Evolutionary conservation across 768 basidiomycete species (phyloP).

Genomic region (Trametes cingulata): DNA sequence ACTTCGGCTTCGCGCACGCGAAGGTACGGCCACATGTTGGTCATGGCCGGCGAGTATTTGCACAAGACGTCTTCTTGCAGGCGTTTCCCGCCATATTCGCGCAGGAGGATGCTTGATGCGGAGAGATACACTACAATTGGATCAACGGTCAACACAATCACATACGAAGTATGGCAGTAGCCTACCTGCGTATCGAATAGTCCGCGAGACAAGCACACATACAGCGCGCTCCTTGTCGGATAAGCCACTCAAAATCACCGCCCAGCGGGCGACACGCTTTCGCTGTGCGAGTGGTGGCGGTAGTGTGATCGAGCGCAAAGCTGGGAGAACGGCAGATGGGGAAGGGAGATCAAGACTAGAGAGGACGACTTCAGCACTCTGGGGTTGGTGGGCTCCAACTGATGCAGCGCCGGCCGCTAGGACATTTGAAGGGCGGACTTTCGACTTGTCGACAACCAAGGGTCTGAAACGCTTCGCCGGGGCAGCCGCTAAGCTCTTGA

Average conservation of each 20-base stretch:
- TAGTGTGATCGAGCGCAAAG: conserved; percentile 46
- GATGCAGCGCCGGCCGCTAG: not conserved
- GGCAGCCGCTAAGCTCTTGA: not conserved
- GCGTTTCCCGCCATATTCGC: conserved; percentile 51
- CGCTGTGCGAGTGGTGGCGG: conserved; percentile 63
- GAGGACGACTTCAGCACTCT: not conserved
- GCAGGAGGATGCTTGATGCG: conserved; percentile 49
- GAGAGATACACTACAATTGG: conserved; percentile 68
- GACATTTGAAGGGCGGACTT: not conserved
- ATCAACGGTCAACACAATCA: too few species aligned
- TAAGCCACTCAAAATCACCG: conserved; percentile 55
- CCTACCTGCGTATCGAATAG: conserved; percentile 65
- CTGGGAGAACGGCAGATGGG: conserved; percentile 8
- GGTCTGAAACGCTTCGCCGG: conserved; percentile 28
- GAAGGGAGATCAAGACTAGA: conserved; percentile 40
- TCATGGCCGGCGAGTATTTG: conserved; percentile 44
- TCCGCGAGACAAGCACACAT: conserved; percentile 57
- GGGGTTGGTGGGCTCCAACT: not conserved
- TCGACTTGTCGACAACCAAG: conserved; percentile 12
- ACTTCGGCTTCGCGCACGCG: conserved; percentile 49
- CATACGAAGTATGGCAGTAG: too few species aligned
- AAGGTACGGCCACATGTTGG: conserved; percentile 77
- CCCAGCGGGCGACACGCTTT: conserved; percentile 51
- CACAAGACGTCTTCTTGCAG: conserved; percentile 39
- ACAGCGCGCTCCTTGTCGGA: conserved; percentile 42